Conservation (phyloP, 2,329 filamentous ascomycete genomes). For the Didymella sp. region DNA sequence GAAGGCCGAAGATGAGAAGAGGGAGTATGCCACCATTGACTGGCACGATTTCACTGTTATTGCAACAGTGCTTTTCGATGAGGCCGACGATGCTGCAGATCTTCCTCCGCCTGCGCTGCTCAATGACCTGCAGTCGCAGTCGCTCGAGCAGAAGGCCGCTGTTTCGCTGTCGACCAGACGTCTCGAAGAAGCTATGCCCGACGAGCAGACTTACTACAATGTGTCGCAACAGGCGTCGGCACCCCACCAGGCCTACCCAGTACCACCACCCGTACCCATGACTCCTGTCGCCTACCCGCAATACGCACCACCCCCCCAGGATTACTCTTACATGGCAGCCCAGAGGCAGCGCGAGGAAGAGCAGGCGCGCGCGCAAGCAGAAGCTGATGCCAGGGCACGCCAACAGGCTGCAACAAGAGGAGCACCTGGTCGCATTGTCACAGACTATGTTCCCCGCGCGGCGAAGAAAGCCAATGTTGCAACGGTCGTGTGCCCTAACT, state of each 20-base stretch:
- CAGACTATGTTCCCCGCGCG: conserved; percentile 87
- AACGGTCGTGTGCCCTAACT: conserved; percentile 87
- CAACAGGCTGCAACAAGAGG: conserved; percentile 79
- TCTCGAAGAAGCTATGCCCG: conserved; percentile 94
- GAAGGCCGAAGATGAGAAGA: conserved; percentile 79
- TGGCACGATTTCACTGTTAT: conserved; percentile 98
- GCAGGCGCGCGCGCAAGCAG: conserved; percentile 51
- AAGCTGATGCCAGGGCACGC: conserved; percentile 71
- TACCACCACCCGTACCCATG: conserved; percentile 37
- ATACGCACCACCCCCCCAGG: conserved; percentile 36
- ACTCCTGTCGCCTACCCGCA: conserved; percentile 34
- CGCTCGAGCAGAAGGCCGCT: conserved; percentile 91
- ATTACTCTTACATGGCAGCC: conserved; percentile 40
- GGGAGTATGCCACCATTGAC: conserved; percentile 84
- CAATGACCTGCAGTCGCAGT: conserved; percentile 90
- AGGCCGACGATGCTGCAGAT: conserved; percentile 83
- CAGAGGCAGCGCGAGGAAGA: conserved; percentile 49
- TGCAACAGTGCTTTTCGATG: conserved; percentile 91
- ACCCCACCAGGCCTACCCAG: conserved; percentile 39
- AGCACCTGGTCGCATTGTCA: conserved; percentile 77
- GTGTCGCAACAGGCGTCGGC: conserved; percentile 40
- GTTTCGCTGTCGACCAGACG: conserved; percentile 84
- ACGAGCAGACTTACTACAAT: conserved; percentile 62
- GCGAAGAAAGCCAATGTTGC: conserved; percentile 69
- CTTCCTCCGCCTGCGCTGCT: conserved; percentile 89